phyloP scores from a whole-genome alignment of 306 rosid genomes.

The Delonix regia region DNA sequence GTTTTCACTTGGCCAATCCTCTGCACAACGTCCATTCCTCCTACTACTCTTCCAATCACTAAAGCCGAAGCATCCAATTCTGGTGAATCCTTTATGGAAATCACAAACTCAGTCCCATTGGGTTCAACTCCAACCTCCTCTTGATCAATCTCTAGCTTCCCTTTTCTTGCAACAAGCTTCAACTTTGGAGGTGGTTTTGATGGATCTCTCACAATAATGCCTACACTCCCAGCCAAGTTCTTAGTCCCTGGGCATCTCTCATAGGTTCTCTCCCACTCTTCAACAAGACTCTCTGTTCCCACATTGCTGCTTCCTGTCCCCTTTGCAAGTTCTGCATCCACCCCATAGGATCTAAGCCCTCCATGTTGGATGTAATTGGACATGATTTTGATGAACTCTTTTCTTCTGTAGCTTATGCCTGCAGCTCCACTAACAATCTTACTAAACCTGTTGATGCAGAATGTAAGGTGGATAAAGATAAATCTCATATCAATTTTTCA shows the following conservation, averaged over 20 bases:
- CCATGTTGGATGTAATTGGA: slow-evolving; percentile 76
- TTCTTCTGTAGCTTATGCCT: slow-evolving; percentile 87
- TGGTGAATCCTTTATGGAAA: slow-evolving; percentile 66
- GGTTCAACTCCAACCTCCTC: slow-evolving; percentile 76
- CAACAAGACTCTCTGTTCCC: slow-evolving; percentile 50
- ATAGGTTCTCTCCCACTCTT: slow-evolving; percentile 68
- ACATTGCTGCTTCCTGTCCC: slow-evolving; percentile 57
- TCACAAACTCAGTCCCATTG: slow-evolving; percentile 79
- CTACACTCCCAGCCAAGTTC: slow-evolving; percentile 74
- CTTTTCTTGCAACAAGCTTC: slow-evolving; percentile 75
- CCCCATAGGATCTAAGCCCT: slow-evolving; percentile 83
- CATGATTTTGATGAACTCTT: slow-evolving; percentile 80
- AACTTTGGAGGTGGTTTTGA: slow-evolving; percentile 71
- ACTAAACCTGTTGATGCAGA: slow-evolving; percentile 33
- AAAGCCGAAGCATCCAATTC: slow-evolving; percentile 63
- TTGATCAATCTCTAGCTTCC: slow-evolving; percentile 87
- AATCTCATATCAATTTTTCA: background rate
- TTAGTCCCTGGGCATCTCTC: slow-evolving; percentile 71
- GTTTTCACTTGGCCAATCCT: slow-evolving; percentile 76
- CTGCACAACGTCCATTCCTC: slow-evolving; percentile 74
- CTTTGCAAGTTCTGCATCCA: slow-evolving; percentile 69
- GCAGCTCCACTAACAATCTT: slow-evolving; percentile 84
- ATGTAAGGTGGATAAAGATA: background rate
- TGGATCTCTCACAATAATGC: slow-evolving; percentile 86
- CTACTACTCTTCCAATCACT: slow-evolving; percentile 55